Percentiles rank a stretch among this genome's conserved stretches.
Evolutionary conservation across 106 monocot species (phyloP).

Genomic region (Apostasia ramifera): DNA sequence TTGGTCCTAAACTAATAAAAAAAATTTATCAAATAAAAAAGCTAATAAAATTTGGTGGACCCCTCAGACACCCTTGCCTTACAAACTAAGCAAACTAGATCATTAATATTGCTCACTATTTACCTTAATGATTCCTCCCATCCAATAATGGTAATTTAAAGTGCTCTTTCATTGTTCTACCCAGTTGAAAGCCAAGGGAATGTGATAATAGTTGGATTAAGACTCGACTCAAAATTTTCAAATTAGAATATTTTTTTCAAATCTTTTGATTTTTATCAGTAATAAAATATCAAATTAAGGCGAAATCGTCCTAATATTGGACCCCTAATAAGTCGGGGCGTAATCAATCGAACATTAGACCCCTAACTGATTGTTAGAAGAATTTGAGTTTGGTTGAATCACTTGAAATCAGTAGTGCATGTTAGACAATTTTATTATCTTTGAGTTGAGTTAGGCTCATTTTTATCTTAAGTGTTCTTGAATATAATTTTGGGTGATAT

Average conservation of each 20-base stretch:
- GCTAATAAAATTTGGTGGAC: background rate
- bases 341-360: no score
- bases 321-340: no score
- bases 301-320: background rate
- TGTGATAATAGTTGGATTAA: background rate
- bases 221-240: background rate
- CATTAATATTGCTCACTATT: background rate
- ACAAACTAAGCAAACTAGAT: slow-evolving; percentile 12
- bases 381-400: no score
- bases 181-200: no score
- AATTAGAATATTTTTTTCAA: background rate
- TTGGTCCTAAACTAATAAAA: no score
- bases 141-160: background rate
- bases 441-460: no score
- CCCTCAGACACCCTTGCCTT: slow-evolving; percentile 1
- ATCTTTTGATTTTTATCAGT: background rate
- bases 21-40: no score
- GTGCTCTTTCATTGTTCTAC: background rate
- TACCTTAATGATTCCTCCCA: background rate
- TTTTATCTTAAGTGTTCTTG: no score
- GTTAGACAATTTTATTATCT: no score
- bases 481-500: no score
- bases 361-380: no score
- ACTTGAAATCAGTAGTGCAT: no score
- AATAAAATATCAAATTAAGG: background rate